Base-by-base conservation (phyloP, 1,284 basidiomycete genomes). In the Cryptococcus sp. region DNA sequence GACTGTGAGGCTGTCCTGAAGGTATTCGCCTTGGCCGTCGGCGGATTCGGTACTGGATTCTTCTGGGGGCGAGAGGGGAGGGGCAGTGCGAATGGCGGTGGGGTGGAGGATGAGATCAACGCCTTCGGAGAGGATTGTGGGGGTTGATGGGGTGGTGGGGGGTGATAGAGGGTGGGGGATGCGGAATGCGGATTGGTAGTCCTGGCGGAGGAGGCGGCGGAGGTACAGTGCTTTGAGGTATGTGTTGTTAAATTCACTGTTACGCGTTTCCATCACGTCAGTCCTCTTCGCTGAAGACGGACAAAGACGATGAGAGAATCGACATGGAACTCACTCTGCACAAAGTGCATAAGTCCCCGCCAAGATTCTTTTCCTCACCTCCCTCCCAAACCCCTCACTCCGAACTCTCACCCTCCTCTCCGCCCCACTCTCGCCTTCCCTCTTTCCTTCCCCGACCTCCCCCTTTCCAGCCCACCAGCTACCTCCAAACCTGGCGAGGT, bases 161-260 rank as follows among this genome's bases (percentile, higher is more conserved):
- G 53, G 38, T n/a, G 43, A 46, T 2, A 67, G 67, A 13, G 70
- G 67, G 51, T 72, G 67, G 3, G 81, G 78, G 1, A 82, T 72
- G 1, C 81, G 78, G 73, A 97, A 91, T 21, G 87, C 82, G 0
- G 71, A 65, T 63, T 88, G 80, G 65, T 93, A 95, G 67, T 97
- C 93, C 3, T 81, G 67, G 61, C 84, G 82, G 51, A 98, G 79
- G 7, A 82, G 76, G 43, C 82, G 81, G 1, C 95, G 84, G 20
- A 97, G 82, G 18, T 85, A 82, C 59, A 93, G 87, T 0, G 96
- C 93, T 77, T 95, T 89, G 3, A 98, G 81, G 72, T 93, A 98
- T 74, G 95, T 97, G 71, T 96, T 97, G 77, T 98, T 89, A 72
- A 94, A 96, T 15, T 91, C 92, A 62, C 91, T 95, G 69, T 6